Percentiles rank a stretch among this genome's conserved stretches.
These are phyloP conservation scores for Neurospora hispaniola DNA, from an alignment of 495 filamentous ascomycete species.

Conservation along the genomic window DNA sequence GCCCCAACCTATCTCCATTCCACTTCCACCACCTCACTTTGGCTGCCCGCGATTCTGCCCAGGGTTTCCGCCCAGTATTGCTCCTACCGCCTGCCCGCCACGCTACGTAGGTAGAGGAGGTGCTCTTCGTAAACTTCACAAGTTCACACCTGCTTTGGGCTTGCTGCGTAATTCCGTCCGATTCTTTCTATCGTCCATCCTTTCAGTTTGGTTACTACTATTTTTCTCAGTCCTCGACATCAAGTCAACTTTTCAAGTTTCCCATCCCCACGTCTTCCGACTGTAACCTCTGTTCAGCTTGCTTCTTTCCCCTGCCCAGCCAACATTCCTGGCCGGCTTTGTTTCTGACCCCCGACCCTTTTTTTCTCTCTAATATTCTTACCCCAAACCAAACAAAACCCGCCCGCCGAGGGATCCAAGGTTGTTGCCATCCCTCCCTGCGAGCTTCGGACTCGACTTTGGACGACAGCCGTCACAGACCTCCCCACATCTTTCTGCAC, in stretches of 20 bases:
- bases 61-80: neutral
- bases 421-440: neutral
- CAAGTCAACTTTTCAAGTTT: neutral
- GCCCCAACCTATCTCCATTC: neutral
- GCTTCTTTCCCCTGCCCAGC: neutral
- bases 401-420: neutral
- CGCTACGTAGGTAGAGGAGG: neutral
- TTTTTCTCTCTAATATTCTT: neutral
- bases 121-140: neutral
- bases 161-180: neutral
- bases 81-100: neutral
- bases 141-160: neutral
- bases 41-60: neutral
- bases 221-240: neutral
- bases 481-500: conserved; percentile 8
- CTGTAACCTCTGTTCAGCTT: neutral
- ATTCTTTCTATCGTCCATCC: neutral
- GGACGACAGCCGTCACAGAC: neutral
- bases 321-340: neutral
- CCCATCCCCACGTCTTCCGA: neutral
- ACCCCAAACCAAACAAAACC: neutral
- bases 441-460: neutral
- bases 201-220: neutral
- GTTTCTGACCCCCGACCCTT: neutral
- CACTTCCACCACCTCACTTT: no score